Evolutionary conservation across 176 grass and related monocot species (phyloP).

Genomic region (Leersia perrieri): DNA sequence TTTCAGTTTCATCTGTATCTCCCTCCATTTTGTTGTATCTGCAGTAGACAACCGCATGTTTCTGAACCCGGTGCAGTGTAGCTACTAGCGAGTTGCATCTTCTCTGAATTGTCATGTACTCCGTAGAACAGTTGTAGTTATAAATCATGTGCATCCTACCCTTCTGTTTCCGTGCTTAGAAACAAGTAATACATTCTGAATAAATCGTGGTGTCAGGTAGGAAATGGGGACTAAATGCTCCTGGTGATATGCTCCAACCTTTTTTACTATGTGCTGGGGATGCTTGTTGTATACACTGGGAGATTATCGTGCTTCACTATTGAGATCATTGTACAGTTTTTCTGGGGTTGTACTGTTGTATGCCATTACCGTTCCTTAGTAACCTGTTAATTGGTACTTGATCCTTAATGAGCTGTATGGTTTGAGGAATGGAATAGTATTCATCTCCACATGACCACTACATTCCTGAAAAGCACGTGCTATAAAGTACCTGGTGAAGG

Average conservation of each 20-base stretch:
- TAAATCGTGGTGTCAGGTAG: constrained; percentile 30
- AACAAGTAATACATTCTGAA: constrained; percentile 29
- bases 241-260: not conserved
- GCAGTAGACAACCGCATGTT: constrained; percentile 29
- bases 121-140: constrained; percentile 41
- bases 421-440: too few species aligned
- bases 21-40: constrained; percentile 52
- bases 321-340: not conserved
- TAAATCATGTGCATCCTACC: constrained; percentile 33
- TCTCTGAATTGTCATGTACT: constrained; percentile 1
- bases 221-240: not conserved
- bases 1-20: not conserved
- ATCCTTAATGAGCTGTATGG: too few species aligned
- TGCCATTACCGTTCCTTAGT: not conserved
- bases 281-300: not conserved
- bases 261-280: not conserved
- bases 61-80: constrained; percentile 26
- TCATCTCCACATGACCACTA: too few species aligned
- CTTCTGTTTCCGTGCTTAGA: constrained; percentile 18
- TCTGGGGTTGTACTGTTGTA: not conserved
- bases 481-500: too few species aligned
- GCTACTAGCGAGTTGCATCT: constrained; percentile 23
- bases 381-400: too few species aligned
- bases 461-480: too few species aligned
- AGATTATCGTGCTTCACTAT: not conserved